Evolutionary conservation across 148 eudicot genomes (phyloP).

Genomic region (Polygonum maritimum): DNA sequence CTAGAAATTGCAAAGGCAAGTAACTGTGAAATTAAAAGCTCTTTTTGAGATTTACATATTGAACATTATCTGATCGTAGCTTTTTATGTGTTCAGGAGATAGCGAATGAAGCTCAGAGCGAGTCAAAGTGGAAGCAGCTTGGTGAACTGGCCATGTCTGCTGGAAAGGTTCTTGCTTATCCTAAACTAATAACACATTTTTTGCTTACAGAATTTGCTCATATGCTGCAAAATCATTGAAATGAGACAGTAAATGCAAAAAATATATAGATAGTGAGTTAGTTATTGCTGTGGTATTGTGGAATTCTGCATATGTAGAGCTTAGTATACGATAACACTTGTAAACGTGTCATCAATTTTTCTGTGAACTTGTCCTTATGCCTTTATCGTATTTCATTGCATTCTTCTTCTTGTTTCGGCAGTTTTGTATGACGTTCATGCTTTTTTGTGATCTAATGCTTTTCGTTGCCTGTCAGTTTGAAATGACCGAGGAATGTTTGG

Average conservation of each 20-base stretch:
- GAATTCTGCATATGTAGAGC: background rate
- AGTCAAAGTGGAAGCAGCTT: conserved; percentile 97
- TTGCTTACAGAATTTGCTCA: background rate
- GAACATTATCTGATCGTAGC: background rate
- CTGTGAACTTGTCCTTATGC: background rate
- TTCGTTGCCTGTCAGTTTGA: conserved; percentile 54
- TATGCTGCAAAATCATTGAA: background rate
- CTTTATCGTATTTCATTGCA: background rate
- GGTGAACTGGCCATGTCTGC: conserved; percentile 96
- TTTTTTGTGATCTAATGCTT: background rate
- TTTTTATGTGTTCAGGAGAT: conserved; percentile 54
- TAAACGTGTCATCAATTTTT: background rate
- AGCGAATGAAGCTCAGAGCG: conserved; percentile 79
- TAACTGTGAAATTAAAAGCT: background rate
- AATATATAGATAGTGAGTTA: background rate
- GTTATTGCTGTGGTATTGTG: background rate
- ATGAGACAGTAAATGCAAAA: background rate
- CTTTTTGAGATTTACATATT: background rate
- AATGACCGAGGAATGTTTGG: conserved; percentile 89
- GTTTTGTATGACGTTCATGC: background rate
- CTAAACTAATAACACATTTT: background rate
- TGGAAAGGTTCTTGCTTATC: conserved; percentile 60
- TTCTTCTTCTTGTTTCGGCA: background rate
- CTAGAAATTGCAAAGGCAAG: conserved; percentile 78
- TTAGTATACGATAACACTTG: background rate